Evolutionary conservation across 352 stramenopile genomes (phyloP), one percentile per base, ranked within the genome.

Genomic region (Thraustochytrium sp.): DNA sequence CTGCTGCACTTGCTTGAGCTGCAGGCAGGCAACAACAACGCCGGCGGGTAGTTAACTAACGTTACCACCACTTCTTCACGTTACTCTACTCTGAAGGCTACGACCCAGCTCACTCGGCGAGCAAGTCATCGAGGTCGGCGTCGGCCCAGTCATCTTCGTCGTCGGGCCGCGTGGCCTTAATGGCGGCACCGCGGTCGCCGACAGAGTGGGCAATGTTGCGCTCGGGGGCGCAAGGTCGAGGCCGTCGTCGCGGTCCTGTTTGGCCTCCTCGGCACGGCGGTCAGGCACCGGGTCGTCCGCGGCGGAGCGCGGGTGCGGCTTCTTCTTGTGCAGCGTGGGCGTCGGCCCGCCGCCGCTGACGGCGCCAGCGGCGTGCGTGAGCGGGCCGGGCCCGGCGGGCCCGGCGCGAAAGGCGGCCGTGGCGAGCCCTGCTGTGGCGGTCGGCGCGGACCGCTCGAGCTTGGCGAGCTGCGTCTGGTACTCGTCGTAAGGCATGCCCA

Each of bases 401-500:
- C 23, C 18, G 34, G n/a, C 76, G 23, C n/a, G n/a, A 26, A 21
- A 13, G 59, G 49, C 23, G 21, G 16, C 51, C 51, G 31, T 80
- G 36, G 23, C 75, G 42, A n/a, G n/a, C n/a, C n/a, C n/a, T n/a
- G 46, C 89, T 1, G 54, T 86, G 16, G 85, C 87, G 0, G 89
- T 75, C 3, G 88, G 86, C 59, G 89, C 89, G 59, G 91, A 88
- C 2, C 90, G 90, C 83, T 96, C 90, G 2, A 98, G 89, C 61
- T 96, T 96, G 54, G 92, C 91, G 26, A 98, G 85, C 68, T 97
- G 96, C 2, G 92, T 88, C 86, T 98, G 92, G 86, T 98, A 98
- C 8, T 91, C 85, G 68, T 97, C 94, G 75, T 93, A 97, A 37
- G 90, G 90, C 85, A 95, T 91, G 2, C 94, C 93, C 26, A 98